phyloP scores from a whole-genome alignment of 2,329 filamentous ascomycete species.

The Diaporthe batatas region DNA sequence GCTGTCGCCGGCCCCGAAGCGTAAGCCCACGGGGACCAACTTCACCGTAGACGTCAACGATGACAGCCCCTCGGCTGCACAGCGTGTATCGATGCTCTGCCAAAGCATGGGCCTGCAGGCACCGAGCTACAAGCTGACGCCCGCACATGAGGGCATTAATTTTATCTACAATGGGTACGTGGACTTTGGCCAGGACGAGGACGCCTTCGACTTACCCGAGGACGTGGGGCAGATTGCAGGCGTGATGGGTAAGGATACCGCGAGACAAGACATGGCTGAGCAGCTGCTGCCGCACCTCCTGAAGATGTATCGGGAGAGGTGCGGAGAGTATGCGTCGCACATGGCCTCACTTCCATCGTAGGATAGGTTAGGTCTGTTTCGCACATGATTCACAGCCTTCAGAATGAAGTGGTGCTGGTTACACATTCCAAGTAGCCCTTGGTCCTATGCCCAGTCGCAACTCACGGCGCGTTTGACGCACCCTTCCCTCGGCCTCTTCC shows the following conservation, averaged over 20 bases:
- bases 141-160: constrained; percentile 44
- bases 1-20: constrained; percentile 29
- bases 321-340: constrained; percentile 43
- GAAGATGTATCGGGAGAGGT: constrained; percentile 44
- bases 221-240: constrained; percentile 51
- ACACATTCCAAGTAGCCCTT: no score
- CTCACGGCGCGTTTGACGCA: constrained; percentile 33
- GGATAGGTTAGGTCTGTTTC: background rate
- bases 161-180: constrained; percentile 55
- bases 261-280: constrained; percentile 57
- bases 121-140: constrained; percentile 51
- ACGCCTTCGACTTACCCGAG: constrained; percentile 51
- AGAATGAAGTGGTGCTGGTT: background rate
- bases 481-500: constrained; percentile 35
- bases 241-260: constrained; percentile 52
- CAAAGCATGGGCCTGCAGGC: constrained; percentile 49
- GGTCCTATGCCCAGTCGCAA: background rate
- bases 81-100: constrained; percentile 53
- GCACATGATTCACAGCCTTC: no score
- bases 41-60: constrained; percentile 35
- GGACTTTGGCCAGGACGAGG: constrained; percentile 50
- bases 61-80: constrained; percentile 38
- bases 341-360: constrained; percentile 7
- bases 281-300: constrained; percentile 55
- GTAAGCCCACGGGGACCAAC: constrained; percentile 20